Base-by-base conservation (phyloP, 768 basidiomycete genomes). In the Amanita fuliginea region DNA sequence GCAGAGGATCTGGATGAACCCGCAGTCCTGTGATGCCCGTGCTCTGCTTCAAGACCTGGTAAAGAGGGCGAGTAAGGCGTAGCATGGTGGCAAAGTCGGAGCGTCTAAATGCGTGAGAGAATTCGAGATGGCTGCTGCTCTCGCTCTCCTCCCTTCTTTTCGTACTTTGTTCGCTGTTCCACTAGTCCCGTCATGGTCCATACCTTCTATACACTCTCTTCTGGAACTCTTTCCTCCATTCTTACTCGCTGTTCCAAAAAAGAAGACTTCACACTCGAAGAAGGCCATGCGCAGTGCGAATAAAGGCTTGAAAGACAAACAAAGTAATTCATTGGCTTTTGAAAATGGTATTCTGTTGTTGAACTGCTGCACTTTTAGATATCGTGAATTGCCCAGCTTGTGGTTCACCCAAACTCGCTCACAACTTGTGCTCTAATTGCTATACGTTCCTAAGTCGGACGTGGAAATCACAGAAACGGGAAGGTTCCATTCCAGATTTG, bases 271-370 rank as follows among this genome's bases (percentile, higher is more conserved):
- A 0, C 93, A 97, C 67, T 92, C 90, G 18, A 75, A 88, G 46
- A 98, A 98, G 65, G 77, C 84, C n/a, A 95, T 95, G 92, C 76
- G 94, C 36, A 81, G 81, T 54, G 86, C 93, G 13, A 92, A 93
- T 66, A 98, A 98, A 65, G 92, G 93, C 1, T 68, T 96, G 58
- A 90, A 93, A 64, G 93, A 97, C 66, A 94, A 91, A 64, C 81
- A 81, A 53, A 92, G 95, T 92, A 59, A 53, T 80, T 66, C 6
- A 18, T 14, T 55, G 53, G 28, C 10, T 47, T 16, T 34, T 34
- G 35, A 42, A 21, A 42, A 26, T 32, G 18, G 21, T 24, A 42
- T 16, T 21, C 54, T 19, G 42, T 14, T 43, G 28, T 37, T 55
- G 35, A 52, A 37, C 36, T 18, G 6, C 22, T 14, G 42, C 32